Percentiles rank a stretch among this genome's conserved stretches.
Conservation (phyloP, 2,329 filamentous ascomycete genomes). For the Drechslerella stenobrocha region DNA sequence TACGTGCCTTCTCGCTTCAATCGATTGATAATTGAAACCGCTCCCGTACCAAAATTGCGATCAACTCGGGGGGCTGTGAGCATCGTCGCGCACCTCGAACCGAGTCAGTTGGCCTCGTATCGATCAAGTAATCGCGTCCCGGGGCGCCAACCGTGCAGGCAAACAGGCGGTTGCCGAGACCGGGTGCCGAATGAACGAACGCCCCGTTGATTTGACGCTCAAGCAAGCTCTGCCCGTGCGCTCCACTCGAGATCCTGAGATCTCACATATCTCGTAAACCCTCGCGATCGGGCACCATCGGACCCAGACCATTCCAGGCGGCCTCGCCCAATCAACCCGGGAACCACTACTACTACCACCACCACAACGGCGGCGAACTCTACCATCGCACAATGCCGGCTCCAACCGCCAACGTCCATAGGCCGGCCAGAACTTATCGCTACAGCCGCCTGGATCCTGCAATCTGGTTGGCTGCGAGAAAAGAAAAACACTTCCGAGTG, state of each 20-base stretch:
- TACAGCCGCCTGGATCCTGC: slow-evolving; percentile 1
- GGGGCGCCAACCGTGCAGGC: background rate
- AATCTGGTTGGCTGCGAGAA: no score
- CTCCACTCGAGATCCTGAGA: slow-evolving; percentile 7
- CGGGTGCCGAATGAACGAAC: background rate
- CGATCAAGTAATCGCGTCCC: background rate
- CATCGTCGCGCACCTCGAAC: no score
- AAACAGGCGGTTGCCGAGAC: background rate
- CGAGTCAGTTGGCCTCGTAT: no score
- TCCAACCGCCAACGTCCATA: background rate
- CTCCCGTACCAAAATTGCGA: background rate
- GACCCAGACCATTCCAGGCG: slow-evolving; percentile 5
- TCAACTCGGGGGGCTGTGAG: no score
- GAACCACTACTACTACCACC: background rate
- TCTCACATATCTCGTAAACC: slow-evolving; percentile 2
- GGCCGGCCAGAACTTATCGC: background rate
- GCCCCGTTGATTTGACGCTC: slow-evolving; percentile 1
- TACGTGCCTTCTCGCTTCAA: background rate
- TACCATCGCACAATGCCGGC: background rate
- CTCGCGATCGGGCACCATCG: slow-evolving; percentile 4
- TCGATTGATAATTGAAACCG: background rate
- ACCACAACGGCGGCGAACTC: background rate
- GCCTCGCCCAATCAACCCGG: slow-evolving; percentile 3
- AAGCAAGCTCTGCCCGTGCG: background rate
- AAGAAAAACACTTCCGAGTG: no score